Evolutionary conservation across 179 eudicot species (phyloP).

Genomic region (Beta macrorhiza): DNA sequence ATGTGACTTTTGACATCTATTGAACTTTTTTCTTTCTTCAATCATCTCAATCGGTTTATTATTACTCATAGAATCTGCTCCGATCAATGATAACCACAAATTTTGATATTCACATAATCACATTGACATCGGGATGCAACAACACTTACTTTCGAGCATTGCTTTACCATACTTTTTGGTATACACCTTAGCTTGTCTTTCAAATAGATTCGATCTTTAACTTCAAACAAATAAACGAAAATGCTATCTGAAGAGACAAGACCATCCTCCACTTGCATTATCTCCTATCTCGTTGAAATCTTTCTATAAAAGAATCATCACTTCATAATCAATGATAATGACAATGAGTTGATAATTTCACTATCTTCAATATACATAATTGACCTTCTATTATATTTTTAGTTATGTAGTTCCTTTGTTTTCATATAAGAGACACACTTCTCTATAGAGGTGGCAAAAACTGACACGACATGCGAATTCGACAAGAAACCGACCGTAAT

Average conservation of each 20-base stretch:
- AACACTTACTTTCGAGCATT: constrained; percentile 7
- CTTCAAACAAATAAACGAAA: not conserved
- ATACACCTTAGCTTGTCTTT: not conserved
- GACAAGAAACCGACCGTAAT: no score
- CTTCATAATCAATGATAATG: constrained; percentile 5
- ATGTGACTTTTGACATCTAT: not conserved
- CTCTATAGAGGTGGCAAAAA: no score
- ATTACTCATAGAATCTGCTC: not conserved
- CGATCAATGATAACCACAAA: not conserved
- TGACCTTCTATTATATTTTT: no score
- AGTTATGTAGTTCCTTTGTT: no score
- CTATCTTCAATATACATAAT: not conserved
- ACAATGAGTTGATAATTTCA: not conserved
- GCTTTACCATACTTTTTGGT: constrained; percentile 4
- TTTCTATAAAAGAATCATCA: not conserved
- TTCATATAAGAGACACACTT: no score
- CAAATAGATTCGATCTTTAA: not conserved
- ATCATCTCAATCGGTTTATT: not conserved
- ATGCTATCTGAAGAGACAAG: constrained; percentile 10
- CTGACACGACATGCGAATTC: no score
- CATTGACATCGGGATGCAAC: not conserved
- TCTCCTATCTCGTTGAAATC: not conserved
- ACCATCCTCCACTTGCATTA: constrained; percentile 1
- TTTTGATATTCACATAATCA: not conserved
- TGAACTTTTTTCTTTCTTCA: not conserved